Evolutionary conservation across 2,329 filamentous ascomycete genomes (phyloP).

Genomic region (Phyllachora maydis): DNA sequence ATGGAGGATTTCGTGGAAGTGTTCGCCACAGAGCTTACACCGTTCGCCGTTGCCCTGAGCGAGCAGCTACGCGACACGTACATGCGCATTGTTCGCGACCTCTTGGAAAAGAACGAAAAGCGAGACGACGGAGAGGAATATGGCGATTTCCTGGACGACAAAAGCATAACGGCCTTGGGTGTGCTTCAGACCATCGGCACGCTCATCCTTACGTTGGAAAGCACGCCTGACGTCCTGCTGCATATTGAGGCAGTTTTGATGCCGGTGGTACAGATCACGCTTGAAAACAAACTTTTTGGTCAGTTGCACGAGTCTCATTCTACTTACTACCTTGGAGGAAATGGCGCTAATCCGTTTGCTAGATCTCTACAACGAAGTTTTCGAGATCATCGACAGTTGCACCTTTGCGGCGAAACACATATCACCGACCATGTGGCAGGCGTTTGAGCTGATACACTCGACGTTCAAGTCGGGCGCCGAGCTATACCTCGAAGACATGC

Average conservation of each 20-base stretch:
- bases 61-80: conserved; percentile 95
- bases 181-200: conserved; percentile 96
- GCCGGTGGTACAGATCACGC: conserved; percentile 87
- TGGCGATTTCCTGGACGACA: conserved; percentile 88
- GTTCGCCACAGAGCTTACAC: conserved; percentile 89
- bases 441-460: conserved; percentile 88
- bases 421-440: conserved; percentile 94
- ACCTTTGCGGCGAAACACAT: conserved; percentile 95
- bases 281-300: conserved; percentile 95
- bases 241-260: conserved; percentile 92
- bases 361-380: conserved; percentile 95
- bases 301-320: conserved; percentile 9
- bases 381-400: conserved; percentile 98
- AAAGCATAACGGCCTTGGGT: conserved; percentile 92
- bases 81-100: conserved; percentile 74
- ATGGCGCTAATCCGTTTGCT: conserved; percentile 3
- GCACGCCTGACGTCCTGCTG: conserved; percentile 82
- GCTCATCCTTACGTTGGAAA: conserved; percentile 88
- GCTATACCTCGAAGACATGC: conserved; percentile 96
- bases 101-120: conserved; percentile 72
- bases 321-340: no score
- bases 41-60: conserved; percentile 87
- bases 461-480: conserved; percentile 96
- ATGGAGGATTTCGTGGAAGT: conserved; percentile 99
- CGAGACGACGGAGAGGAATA: conserved; percentile 59